Evolutionary conservation across 306 rosid genomes (phyloP), one percentile per base, ranked within the genome.

Genomic region (Phaseolus lunatus): DNA sequence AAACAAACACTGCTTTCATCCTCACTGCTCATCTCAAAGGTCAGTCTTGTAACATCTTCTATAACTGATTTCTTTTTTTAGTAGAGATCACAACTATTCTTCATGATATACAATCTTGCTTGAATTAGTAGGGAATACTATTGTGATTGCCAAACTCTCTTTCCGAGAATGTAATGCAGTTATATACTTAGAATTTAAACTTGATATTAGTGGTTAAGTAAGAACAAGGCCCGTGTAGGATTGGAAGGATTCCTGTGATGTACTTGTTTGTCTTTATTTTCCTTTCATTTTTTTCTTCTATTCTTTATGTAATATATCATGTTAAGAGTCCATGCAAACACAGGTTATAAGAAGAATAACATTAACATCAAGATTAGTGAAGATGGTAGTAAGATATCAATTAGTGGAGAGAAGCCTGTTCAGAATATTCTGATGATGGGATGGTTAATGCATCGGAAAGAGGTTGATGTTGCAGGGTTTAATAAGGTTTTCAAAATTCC

Each of bases 21-120:
- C 97, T 90, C 88, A 83, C 68, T 68, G 89, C 85, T 35, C 83
- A 90, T 85, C 92, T 94, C 68, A 87, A 85, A 85, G 95, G 97
- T 92, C 2, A 43, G 27, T 70, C 19, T 37, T 47, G 26, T 78
- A 41, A 64, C 54, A 59, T 18, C 26, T 23, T 8, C 20, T 7
- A 4, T 73, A 56, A 77, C 39, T 63, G 26, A 26, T 54, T 54
- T 54, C 14, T 11, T 11, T 62, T 62, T 11, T 7, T 58, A 5
- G 1, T 8, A 62, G 66, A 59, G 7, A 57, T 7, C 13, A 12
- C 4, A 58, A 4, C 2, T 18, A 19, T 19, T 4, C 12, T 50
- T n/a, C 22, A n/a, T 8, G 4, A 18, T 10, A 18, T 2, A 2
- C 57, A 50, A 50, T 18, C 22, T n/a, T n/a, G 16, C 6, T 49